Evolutionary conservation across 1,139 yeast species (phyloP).

Genomic region (Torulaspora pretoriensis): DNA sequence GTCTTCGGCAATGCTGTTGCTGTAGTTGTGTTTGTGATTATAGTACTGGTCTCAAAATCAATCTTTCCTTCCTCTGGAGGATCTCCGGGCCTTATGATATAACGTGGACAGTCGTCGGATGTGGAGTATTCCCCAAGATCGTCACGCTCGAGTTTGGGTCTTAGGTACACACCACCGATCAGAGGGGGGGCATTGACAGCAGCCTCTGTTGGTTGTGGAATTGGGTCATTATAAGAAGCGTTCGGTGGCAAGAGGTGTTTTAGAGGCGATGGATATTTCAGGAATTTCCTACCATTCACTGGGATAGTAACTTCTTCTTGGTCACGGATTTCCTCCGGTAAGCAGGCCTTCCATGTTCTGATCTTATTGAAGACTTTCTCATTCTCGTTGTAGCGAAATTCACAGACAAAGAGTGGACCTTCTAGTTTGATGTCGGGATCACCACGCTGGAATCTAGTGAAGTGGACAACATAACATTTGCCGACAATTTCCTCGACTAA

Average conservation of each 20-base stretch:
- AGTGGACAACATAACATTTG: slow-evolving; percentile 90
- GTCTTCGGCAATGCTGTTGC: slow-evolving; percentile 24
- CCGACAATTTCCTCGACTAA: slow-evolving; percentile 82
- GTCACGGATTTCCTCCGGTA: slow-evolving; percentile 93
- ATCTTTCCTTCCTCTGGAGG: slow-evolving; percentile 36
- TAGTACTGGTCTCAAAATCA: slow-evolving; percentile 34
- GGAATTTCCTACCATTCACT: slow-evolving; percentile 52
- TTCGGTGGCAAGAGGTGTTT: slow-evolving; percentile 68
- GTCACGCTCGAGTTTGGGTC: slow-evolving; percentile 71
- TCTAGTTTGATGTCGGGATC: slow-evolving; percentile 79
- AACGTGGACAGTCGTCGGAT: slow-evolving; percentile 59
- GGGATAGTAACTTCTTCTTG: slow-evolving; percentile 78
- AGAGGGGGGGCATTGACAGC: slow-evolving; percentile 86
- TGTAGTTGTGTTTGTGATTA: slow-evolving; percentile 25
- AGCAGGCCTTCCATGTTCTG: slow-evolving; percentile 97
- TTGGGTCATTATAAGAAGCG: slow-evolving; percentile 66
- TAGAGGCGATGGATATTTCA: slow-evolving; percentile 79
- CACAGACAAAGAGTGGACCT: slow-evolving; percentile 90
- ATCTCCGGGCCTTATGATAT: slow-evolving; percentile 45
- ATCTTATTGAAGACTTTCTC: slow-evolving; percentile 90
- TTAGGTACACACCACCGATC: slow-evolving; percentile 80
- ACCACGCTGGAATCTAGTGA: slow-evolving; percentile 91
- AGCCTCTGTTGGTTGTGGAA: slow-evolving; percentile 77
- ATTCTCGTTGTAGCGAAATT: slow-evolving; percentile 85
- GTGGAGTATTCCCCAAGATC: slow-evolving; percentile 71